These are phyloP conservation scores for Calendula officinalis DNA, from an alignment of 129 eudicot genomes.

Conservation along the genomic window DNA sequence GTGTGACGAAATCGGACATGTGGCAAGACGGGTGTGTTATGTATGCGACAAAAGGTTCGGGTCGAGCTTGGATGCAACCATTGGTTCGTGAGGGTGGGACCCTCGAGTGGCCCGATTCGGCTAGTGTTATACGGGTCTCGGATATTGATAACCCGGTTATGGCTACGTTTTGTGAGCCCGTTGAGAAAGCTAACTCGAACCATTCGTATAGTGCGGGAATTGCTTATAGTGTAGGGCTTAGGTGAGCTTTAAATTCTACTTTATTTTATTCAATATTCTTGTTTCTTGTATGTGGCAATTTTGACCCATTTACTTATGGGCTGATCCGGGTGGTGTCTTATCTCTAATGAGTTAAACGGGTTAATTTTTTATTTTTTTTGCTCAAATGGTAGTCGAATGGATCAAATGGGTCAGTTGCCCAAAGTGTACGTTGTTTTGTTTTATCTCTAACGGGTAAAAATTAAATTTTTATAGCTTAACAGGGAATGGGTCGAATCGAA, in stretches of 20 bases:
- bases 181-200: constrained; percentile 66
- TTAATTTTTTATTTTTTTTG: no score
- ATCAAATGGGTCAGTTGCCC: no score
- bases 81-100: constrained; percentile 39
- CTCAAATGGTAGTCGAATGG: no score
- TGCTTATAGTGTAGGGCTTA: constrained; percentile 74
- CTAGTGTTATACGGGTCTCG: constrained; percentile 57
- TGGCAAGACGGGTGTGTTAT: constrained; percentile 85
- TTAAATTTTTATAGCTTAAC: no score
- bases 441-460: no score
- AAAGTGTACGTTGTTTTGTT: no score
- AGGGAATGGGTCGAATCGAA: no score
- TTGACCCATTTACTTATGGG: no score
- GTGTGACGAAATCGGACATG: constrained; percentile 23
- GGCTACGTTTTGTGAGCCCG: constrained; percentile 92
- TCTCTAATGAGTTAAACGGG: no score
- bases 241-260: constrained; percentile 34
- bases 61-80: constrained; percentile 87
- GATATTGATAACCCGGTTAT: constrained; percentile 72
- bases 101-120: constrained; percentile 56
- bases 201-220: constrained; percentile 83
- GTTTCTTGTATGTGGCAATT: no score
- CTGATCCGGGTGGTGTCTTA: no score
- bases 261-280: not conserved
- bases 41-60: constrained; percentile 66